phyloP scores from a whole-genome alignment of 768 basidiomycete species.

The Rhizopogon roseolus region DNA sequence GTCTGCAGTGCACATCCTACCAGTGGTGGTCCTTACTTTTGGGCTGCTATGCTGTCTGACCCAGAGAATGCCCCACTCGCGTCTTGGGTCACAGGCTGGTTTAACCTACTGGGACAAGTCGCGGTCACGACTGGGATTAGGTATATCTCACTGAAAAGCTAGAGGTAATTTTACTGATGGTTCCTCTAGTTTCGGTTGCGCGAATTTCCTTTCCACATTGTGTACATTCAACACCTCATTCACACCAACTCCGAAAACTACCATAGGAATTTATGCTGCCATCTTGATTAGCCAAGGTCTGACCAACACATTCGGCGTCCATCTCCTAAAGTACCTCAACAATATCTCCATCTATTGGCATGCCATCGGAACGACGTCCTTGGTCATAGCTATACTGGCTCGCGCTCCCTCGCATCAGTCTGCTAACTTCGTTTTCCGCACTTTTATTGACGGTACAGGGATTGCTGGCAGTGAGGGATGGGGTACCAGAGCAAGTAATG shows the following conservation, averaged over 20 bases:
- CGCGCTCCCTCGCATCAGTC: constrained; percentile 69
- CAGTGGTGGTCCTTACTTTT: constrained; percentile 73
- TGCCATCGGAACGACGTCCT: constrained; percentile 59
- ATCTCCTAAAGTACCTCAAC: constrained; percentile 59
- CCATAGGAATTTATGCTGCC: constrained; percentile 66
- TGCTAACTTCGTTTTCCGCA: constrained; percentile 62
- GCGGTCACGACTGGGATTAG: constrained; percentile 74
- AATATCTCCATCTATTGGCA: constrained; percentile 76
- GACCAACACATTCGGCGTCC: constrained; percentile 74
- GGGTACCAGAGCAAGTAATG: constrained; percentile 61
- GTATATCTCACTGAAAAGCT: constrained; percentile 18
- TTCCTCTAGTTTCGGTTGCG: constrained; percentile 52
- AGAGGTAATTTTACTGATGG: too few species aligned
- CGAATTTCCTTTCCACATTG: constrained; percentile 63
- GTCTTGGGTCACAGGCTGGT: constrained; percentile 76
- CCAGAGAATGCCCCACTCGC: constrained; percentile 56
- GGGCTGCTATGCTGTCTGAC: constrained; percentile 72
- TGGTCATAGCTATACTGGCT: constrained; percentile 66
- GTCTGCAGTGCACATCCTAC: constrained; percentile 62
- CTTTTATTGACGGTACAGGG: constrained; percentile 69
- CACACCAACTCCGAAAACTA: constrained; percentile 51
- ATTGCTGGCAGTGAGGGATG: constrained; percentile 44
- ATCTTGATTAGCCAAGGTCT: constrained; percentile 64
- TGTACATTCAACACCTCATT: constrained; percentile 57
- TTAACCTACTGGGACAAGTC: constrained; percentile 71